Evolutionary conservation across 2,329 filamentous ascomycete species (phyloP).

Genomic region (Neurospora sp.): DNA sequence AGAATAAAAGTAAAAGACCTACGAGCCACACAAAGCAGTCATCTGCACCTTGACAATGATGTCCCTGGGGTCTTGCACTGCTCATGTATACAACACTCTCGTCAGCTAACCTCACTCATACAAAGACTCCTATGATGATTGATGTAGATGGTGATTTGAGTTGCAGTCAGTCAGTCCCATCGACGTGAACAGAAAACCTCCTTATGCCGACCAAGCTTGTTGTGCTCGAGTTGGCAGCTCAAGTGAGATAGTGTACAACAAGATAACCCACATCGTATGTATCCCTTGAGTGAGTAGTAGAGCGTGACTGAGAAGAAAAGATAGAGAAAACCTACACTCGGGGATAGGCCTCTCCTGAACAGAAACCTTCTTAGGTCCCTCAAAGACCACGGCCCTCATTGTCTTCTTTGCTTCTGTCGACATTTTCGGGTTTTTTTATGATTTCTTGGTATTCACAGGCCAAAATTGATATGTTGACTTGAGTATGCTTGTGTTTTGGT

Average conservation of each 20-base stretch:
- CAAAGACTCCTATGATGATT: slow-evolving; percentile 21
- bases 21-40: slow-evolving; percentile 84
- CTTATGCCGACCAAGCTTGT: too few relatives aligned
- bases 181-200: too few relatives aligned
- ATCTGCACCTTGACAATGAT: slow-evolving; percentile 76
- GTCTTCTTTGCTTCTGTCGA: slow-evolving; percentile 32
- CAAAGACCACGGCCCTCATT: slow-evolving; percentile 87
- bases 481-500: background rate
- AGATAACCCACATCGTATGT: too few relatives aligned
- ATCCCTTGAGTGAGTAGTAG: too few relatives aligned
- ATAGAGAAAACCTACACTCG: slow-evolving; percentile 31
- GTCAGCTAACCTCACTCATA: background rate
- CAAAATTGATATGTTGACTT: background rate
- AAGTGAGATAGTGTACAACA: too few relatives aligned
- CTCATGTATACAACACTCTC: background rate
- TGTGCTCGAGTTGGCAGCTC: too few relatives aligned
- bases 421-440: slow-evolving; percentile 4
- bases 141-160: background rate
- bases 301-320: too few relatives aligned
- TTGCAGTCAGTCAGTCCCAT: background rate
- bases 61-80: slow-evolving; percentile 60
- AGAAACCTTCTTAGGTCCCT: slow-evolving; percentile 64
- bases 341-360: slow-evolving; percentile 75
- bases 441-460: background rate
- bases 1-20: slow-evolving; percentile 24